These are phyloP conservation scores for Lipomyces yamanashiensis DNA, from an alignment of 805 yeast species.

Conservation along the genomic window DNA sequence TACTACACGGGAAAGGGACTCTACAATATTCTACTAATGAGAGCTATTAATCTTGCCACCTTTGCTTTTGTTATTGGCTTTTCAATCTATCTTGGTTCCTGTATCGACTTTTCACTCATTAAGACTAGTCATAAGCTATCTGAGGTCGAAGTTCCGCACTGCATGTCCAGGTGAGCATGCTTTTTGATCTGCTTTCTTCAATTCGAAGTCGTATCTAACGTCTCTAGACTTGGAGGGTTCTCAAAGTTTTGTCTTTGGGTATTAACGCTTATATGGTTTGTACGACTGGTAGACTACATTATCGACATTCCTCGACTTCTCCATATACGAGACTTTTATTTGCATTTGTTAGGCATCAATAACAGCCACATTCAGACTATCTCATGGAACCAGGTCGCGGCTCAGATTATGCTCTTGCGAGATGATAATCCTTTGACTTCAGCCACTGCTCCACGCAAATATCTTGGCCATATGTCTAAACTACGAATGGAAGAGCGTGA, in stretches of 20 bases:
- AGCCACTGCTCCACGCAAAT: conserved; percentile 30
- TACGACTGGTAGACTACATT: conserved; percentile 51
- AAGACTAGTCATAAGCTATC: conserved; percentile 41
- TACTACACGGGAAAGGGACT: conserved; percentile 88
- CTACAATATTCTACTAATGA: conserved; percentile 71
- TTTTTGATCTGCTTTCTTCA: neutral
- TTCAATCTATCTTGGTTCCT: conserved; percentile 77
- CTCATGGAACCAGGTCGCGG: conserved; percentile 87
- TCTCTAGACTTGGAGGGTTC: conserved; percentile 22
- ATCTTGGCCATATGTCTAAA: conserved; percentile 55
- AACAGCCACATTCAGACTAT: conserved; percentile 88
- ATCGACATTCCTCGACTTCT: conserved; percentile 67
- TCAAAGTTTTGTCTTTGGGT: conserved; percentile 68
- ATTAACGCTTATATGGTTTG: conserved; percentile 54
- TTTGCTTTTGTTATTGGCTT: conserved; percentile 79
- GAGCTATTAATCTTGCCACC: conserved; percentile 69
- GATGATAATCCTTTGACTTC: conserved; percentile 79
- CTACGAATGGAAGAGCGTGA: conserved; percentile 86
- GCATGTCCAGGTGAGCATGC: conserved; percentile 48
- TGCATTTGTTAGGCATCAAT: conserved; percentile 67
- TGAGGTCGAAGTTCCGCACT: conserved; percentile 54
- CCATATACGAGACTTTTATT: conserved; percentile 79
- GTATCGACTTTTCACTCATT: conserved; percentile 69
- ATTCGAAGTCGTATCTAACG: neutral
- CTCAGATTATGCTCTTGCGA: conserved; percentile 70